Evolutionary conservation across 352 stramenopile species (phyloP), one percentile per base, ranked within the genome.

Genomic region (Globisporangium nunn): DNA sequence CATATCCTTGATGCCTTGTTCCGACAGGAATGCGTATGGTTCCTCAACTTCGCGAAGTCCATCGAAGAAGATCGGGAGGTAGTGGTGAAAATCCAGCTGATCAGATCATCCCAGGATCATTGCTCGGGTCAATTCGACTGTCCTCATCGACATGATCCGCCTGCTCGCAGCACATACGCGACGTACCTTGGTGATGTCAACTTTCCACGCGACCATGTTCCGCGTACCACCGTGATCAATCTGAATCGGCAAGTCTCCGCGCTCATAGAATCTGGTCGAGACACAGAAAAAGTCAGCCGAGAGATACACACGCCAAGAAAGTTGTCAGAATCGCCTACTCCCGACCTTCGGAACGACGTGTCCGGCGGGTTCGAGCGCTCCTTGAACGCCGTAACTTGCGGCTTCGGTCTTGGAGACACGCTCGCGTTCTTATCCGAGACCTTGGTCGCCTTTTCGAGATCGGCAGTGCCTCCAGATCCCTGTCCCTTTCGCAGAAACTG

Each of bases 11-110:
- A 98, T 96, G 35, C 95, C 96, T 68, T 93, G 91, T 58, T 98
- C 96, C 4, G 96, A 85, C 5, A 99, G 68, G 63, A 99, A 99
- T 17, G 91, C 85, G 63, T 99, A 99, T 17, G 96, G 96, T 69
- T 96, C 82, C 67, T 99, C 95, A 11, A 97, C 68, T 66, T 99
- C 96, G 29, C 96, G 90, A 10, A 99, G 72, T 14, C 96, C 96
- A 56, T 99, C 96, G 56, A 98, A 98, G 74, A 99, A 99, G 56
- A 99, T 98, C 6, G 96, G 96, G 11, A 99, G 73, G 63, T 99
- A 99, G 72, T 99, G 95, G 62, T 99, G 96, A 62, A 98, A 99
- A 66, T 99, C 96, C 7, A 99, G 81, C 75, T 98, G 64, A 6
- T 63, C 30, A 23, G 4, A 58, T 7, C 1, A 30, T 52, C 52